These are phyloP conservation scores for Fusarium oligoseptatum DNA, from an alignment of 2,329 filamentous ascomycete species.

Conservation along the genomic window DNA sequence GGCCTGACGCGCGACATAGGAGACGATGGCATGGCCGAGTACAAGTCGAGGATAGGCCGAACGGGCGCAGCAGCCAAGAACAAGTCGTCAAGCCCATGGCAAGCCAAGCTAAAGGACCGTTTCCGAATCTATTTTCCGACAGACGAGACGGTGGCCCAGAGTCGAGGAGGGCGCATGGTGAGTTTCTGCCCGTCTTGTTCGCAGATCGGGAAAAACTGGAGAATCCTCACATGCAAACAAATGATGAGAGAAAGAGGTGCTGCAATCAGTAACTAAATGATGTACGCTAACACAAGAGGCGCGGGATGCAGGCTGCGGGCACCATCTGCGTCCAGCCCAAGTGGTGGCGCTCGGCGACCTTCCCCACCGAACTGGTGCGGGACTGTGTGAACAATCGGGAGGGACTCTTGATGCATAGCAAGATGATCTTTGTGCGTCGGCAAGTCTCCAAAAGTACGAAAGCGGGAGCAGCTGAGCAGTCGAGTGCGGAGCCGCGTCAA, in stretches of 20 bases:
- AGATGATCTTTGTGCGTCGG: conserved; percentile 71
- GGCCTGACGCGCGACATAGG: conserved; percentile 42
- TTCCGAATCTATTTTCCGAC: conserved; percentile 88
- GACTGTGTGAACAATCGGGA: conserved; percentile 80
- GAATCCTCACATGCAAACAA: conserved; percentile 36
- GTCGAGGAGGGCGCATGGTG: conserved; percentile 72
- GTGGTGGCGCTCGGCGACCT: conserved; percentile 78
- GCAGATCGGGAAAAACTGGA: conserved; percentile 30
- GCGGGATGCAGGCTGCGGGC: conserved; percentile 73
- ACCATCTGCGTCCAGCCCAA: conserved; percentile 84
- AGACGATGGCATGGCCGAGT: conserved; percentile 60
- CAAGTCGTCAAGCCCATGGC: conserved; percentile 37
- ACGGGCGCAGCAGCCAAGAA: conserved; percentile 42
- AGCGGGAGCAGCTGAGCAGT: conserved; percentile 8
- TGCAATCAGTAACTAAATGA: conserved; percentile 30
- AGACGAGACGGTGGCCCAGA: conserved; percentile 73
- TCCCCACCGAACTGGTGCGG: conserved; percentile 78
- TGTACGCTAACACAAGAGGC: conserved; percentile 43
- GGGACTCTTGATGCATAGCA: conserved; percentile 89
- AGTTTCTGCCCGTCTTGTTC: conserved; percentile 25
- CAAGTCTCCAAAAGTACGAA: not conserved
- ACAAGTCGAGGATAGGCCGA: conserved; percentile 54
- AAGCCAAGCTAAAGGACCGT: conserved; percentile 56
- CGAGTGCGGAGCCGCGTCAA: conserved; percentile 30
- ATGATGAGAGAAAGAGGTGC: not conserved